Percentiles rank a stretch among this genome's conserved stretches.
These are phyloP conservation scores for Phialophora verrucosa DNA, from an alignment of 2,329 filamentous ascomycete species.

Conservation along the genomic window DNA sequence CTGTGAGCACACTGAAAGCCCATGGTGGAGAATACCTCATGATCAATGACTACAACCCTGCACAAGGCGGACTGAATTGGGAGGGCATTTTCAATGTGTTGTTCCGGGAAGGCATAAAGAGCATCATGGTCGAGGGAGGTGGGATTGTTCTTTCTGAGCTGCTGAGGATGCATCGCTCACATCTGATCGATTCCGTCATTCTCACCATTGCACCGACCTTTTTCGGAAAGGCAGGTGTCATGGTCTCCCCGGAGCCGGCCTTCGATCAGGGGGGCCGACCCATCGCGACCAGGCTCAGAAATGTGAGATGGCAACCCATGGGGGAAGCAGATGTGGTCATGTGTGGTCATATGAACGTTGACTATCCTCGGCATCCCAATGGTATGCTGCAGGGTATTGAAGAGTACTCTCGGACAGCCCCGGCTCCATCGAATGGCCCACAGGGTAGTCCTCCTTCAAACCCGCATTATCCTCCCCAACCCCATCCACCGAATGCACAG, in stretches of 20 bases:
- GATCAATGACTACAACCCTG: slow-evolving; percentile 41
- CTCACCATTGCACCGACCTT: slow-evolving; percentile 89
- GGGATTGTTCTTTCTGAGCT: slow-evolving; percentile 81
- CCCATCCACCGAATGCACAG: slow-evolving; percentile 4
- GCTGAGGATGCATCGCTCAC: slow-evolving; percentile 65
- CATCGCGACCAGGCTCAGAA: slow-evolving; percentile 66
- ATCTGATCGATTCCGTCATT: slow-evolving; percentile 77
- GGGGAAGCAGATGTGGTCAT: slow-evolving; percentile 79
- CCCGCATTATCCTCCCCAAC: background rate
- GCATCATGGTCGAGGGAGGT: slow-evolving; percentile 92
- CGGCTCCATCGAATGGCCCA: slow-evolving; percentile 2
- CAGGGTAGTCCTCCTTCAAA: slow-evolving; percentile 4
- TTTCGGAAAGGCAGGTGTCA: slow-evolving; percentile 82
- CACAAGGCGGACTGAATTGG: slow-evolving; percentile 59
- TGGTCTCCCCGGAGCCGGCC: slow-evolving; percentile 68
- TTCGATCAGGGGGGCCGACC: slow-evolving; percentile 60
- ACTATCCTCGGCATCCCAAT: slow-evolving; percentile 26
- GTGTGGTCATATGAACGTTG: slow-evolving; percentile 66
- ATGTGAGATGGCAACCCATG: slow-evolving; percentile 76
- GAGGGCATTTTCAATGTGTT: slow-evolving; percentile 65
- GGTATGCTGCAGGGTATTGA: slow-evolving; percentile 33
- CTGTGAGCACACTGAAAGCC: slow-evolving; percentile 52
- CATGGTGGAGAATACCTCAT: slow-evolving; percentile 55
- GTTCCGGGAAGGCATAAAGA: slow-evolving; percentile 65
- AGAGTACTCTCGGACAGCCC: slow-evolving; percentile 27